A percentile compares a stretch with the other conserved stretches of the same genome.
Evolutionary conservation across 805 yeast species (phyloP).

Genomic region (Kodamaea sagamina): DNA sequence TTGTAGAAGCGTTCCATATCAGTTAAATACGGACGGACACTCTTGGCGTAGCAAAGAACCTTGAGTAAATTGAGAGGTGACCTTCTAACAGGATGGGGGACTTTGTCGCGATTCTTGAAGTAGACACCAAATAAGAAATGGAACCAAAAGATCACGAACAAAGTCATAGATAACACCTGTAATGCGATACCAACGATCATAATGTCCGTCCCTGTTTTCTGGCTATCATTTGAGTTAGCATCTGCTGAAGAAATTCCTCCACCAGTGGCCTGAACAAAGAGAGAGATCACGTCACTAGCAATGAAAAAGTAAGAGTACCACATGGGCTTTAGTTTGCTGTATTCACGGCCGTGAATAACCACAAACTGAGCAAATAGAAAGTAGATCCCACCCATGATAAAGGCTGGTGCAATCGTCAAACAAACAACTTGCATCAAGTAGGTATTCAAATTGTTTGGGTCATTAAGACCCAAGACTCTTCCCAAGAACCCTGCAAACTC

Average conservation of each 20-base stretch:
- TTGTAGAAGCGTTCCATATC: conserved; percentile 15
- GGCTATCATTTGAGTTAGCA: conserved; percentile 6
- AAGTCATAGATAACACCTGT: conserved; percentile 24
- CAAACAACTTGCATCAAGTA: conserved; percentile 14
- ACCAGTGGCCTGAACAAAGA: conserved; percentile 24
- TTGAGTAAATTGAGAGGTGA: conserved; percentile 9
- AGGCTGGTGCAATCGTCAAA: conserved; percentile 18
- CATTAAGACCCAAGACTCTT: conserved; percentile 10
- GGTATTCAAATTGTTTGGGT: conserved; percentile 6
- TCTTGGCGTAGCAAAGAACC: conserved; percentile 12
- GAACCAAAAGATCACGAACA: conserved; percentile 22
- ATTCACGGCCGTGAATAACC: conserved; percentile 12
- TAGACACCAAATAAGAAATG: conserved; percentile 19
- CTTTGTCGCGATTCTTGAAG: conserved; percentile 21
- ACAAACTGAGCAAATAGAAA: conserved; percentile 16
- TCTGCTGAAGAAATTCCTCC: conserved; percentile 20
- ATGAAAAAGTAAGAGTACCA: conserved; percentile 19
- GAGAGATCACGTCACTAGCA: conserved; percentile 15
- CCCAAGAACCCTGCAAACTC: conserved; percentile 16
- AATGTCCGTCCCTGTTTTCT: conserved; percentile 19
- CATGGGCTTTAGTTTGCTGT: conserved; percentile 14
- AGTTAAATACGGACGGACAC: conserved; percentile 5
- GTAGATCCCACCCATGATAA: conserved; percentile 19
- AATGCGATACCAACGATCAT: conserved; percentile 24
- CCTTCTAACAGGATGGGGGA: conserved; percentile 3